A percentile compares a stretch with the other conserved stretches of the same genome.
phyloP scores from a whole-genome alignment of 257 asterid genomes.

The Solanum arcanum region DNA sequence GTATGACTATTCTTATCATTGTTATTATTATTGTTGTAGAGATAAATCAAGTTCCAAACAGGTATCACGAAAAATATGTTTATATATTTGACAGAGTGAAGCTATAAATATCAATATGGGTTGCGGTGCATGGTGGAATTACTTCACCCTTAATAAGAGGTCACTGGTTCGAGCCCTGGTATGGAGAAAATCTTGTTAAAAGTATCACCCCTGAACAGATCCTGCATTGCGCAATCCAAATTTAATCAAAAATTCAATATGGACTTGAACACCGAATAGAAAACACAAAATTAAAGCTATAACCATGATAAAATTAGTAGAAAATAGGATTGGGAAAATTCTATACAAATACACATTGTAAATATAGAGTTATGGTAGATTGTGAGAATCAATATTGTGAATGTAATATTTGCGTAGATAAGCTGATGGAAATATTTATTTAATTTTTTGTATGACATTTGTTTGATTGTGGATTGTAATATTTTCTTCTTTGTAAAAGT shows the following conservation, averaged over 20 bases:
- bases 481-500: background rate
- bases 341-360: background rate
- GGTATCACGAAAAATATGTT: background rate
- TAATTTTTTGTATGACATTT: background rate
- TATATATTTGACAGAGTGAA: background rate
- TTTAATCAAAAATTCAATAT: background rate
- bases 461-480: background rate
- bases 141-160: background rate
- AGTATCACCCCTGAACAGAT: background rate
- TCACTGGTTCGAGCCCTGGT: background rate
- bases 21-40: background rate
- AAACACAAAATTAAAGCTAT: background rate
- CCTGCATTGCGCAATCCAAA: accelerated
- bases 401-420: background rate
- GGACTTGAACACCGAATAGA: accelerated
- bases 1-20: background rate
- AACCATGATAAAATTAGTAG: background rate
- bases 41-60: background rate
- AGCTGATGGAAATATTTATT: background rate
- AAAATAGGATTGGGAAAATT: background rate
- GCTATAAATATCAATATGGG: background rate
- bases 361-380: background rate
- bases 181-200: background rate
- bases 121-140: background rate
- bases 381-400: background rate